These are phyloP conservation scores for Rubia tinctorum DNA, from an alignment of 305 asterid species.

Conservation along the genomic window DNA sequence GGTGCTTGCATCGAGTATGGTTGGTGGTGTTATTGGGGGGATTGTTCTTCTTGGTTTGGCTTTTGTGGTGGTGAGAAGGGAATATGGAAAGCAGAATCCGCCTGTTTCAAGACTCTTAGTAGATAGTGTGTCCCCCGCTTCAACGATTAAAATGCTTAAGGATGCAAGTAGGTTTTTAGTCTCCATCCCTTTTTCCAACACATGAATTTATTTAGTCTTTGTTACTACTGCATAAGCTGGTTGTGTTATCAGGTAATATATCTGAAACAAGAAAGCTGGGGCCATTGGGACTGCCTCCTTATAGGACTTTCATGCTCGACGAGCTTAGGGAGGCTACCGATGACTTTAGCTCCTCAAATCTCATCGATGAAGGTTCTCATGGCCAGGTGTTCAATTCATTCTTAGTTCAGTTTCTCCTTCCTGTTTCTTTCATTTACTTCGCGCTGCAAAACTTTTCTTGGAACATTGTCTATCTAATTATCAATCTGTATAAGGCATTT, in stretches of 20 bases:
- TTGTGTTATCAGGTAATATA: slow-evolving; percentile 55
- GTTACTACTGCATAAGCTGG: slow-evolving; percentile 1
- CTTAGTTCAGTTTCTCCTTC: neutral
- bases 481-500: neutral
- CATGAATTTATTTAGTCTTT: neutral
- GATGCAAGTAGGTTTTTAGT: slow-evolving; percentile 66
- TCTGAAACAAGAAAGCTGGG: slow-evolving; percentile 83
- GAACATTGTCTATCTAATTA: neutral
- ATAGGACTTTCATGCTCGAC: slow-evolving; percentile 66
- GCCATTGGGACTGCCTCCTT: slow-evolving; percentile 61
- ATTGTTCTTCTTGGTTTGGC: slow-evolving; percentile 43
- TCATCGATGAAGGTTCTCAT: slow-evolving; percentile 58
- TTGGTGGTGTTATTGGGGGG: slow-evolving; percentile 61
- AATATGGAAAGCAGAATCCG: slow-evolving; percentile 26
- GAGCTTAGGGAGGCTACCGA: slow-evolving; percentile 84
- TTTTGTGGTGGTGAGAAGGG: slow-evolving; percentile 45
- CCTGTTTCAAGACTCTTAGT: slow-evolving; percentile 39
- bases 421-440: neutral
- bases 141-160: slow-evolving; percentile 74
- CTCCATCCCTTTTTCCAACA: neutral
- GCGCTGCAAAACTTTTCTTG: neutral
- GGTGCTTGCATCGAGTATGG: slow-evolving; percentile 62
- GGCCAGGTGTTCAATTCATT: slow-evolving; percentile 52
- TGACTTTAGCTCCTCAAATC: slow-evolving; percentile 49
- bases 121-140: slow-evolving; percentile 59